Evolutionary conservation across 768 basidiomycete genomes (phyloP), one percentile per base, ranked within the genome.

Genomic region (Mycena leptocephala): DNA sequence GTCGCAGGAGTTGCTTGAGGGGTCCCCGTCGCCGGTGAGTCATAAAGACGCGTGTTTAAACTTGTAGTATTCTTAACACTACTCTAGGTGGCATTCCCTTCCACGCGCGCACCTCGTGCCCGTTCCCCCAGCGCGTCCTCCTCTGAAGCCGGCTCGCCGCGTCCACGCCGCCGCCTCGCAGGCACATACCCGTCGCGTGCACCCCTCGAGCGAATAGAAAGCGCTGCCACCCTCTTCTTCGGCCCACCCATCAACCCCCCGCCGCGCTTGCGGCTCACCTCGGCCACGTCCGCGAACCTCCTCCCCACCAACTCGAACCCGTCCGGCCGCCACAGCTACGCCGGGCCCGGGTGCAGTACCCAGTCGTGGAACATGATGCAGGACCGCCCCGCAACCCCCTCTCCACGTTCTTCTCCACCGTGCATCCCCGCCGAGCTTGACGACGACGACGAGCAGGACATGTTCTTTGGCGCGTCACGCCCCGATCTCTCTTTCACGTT

Each of bases 161-260:
- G 88, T 6, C 89, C 88, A 28, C 89, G 92, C 58, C 90, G 89
- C 72, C 90, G 93, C 22, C 84, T 92, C 26, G 87, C 85, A 22
- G 89, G 87, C 39, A 86, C 68, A 81, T 77, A 78, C 65, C 80
- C 81, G 37, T 76, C 85, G 46, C 88, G 88, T 32, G 80, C 84
- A 18, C 85, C 89, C 0, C 81, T 92, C 51, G 88, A 82, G 58
- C 90, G 93, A 41, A 87, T 91, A 24, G 87, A 92, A 26, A 93
- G 90, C 78, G 89, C 91, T 2, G 93, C 92, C 22, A 92, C 93
- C 0, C 83, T 93, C 14, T 94, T 95, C 82, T 95, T 95, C 80
- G 94, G 93, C 6, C 92, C 92, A 51, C 72, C 88, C 48, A 92
- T 93, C 26, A 77, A 76, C 59, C 78, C 76, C 0, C 33, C 33